A percentile compares a stretch with the other conserved stretches of the same genome.
Evolutionary conservation across 2,329 filamentous ascomycete species (phyloP).

Genomic region (Fusarium albidum): DNA sequence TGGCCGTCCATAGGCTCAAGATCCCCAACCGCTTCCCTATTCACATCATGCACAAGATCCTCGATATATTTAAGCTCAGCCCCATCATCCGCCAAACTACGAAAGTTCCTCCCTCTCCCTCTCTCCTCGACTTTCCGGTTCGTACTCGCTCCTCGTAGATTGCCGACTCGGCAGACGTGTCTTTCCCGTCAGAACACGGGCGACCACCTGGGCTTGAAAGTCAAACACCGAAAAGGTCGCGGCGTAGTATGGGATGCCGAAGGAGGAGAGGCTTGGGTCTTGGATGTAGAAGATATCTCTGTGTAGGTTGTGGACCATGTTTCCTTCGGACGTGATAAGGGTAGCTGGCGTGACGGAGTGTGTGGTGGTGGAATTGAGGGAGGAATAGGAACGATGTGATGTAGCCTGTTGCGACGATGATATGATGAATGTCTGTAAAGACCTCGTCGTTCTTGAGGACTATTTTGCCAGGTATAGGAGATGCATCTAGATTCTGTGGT

Average conservation of each 20-base stretch:
- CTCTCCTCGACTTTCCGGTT: conserved; percentile 12
- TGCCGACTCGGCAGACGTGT: conserved; percentile 37
- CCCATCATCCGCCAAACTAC: conserved; percentile 31
- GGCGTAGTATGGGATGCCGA: conserved; percentile 71
- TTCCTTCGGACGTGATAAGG: conserved; percentile 68
- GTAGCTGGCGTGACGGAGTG: conserved; percentile 54
- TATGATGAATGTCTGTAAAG: conserved; percentile 64
- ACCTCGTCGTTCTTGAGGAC: conserved; percentile 61
- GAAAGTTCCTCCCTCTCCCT: conserved; percentile 31
- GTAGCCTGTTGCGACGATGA: conserved; percentile 75
- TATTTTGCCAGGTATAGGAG: conserved; percentile 35
- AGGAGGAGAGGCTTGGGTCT: conserved; percentile 68
- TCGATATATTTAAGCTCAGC: conserved; percentile 33
- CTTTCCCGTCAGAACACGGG: conserved; percentile 62
- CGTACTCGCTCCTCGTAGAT: conserved; percentile 31
- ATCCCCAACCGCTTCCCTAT: conserved; percentile 1
- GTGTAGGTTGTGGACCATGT: conserved; percentile 71
- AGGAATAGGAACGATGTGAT: conserved; percentile 73
- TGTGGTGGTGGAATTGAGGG: conserved; percentile 52
- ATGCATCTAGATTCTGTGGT: conserved; percentile 53
- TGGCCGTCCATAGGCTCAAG: conserved; percentile 21
- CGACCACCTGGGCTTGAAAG: conserved; percentile 70
- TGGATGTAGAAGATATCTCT: conserved; percentile 76
- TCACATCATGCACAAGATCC: conserved; percentile 28
- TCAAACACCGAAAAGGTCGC: conserved; percentile 75